A percentile compares a stretch with the other conserved stretches of the same genome.
phyloP scores from a whole-genome alignment of 1,284 basidiomycete species.

The Puccinia coronata region DNA sequence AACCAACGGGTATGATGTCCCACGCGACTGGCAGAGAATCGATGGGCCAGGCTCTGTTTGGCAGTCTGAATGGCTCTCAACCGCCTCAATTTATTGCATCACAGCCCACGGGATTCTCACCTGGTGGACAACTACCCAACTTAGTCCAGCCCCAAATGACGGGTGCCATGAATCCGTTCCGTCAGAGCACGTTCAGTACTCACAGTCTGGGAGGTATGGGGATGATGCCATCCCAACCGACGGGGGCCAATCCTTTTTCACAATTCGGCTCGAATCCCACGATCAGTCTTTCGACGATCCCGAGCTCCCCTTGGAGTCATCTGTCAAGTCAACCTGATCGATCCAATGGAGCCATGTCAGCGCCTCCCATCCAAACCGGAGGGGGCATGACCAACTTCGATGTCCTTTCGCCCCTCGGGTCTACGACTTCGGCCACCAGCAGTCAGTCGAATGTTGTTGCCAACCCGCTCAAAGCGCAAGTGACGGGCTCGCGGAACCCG shows the following conservation, averaged over 20 bases:
- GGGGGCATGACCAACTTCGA: conserved; percentile 35
- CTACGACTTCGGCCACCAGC: conserved; percentile 54
- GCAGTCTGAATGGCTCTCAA: conserved; percentile 63
- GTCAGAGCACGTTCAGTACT: conserved; percentile 49
- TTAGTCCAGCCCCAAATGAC: conserved; percentile 71
- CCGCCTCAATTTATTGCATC: conserved; percentile 54
- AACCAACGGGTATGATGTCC: conserved; percentile 60
- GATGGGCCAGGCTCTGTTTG: conserved; percentile 66
- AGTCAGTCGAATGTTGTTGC: conserved; percentile 52
- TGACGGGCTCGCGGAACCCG: conserved; percentile 91
- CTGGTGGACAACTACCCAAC: conserved; percentile 62
- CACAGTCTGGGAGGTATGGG: conserved; percentile 4
- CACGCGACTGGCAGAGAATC: conserved; percentile 62
- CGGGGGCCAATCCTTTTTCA: conserved; percentile 50
- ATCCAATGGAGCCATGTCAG: conserved; percentile 55
- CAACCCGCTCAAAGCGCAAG: conserved; percentile 72
- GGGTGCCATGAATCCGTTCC: conserved; percentile 66
- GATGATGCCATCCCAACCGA: conserved; percentile 46
- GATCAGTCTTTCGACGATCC: conserved; percentile 52
- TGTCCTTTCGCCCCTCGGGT: conserved; percentile 52
- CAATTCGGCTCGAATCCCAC: conserved; percentile 57
- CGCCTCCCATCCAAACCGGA: conserved; percentile 54
- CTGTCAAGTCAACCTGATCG: conserved; percentile 56
- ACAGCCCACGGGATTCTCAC: conserved; percentile 59
- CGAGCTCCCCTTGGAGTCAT: conserved; percentile 50